Evolutionary conservation across 2,329 filamentous ascomycete species (phyloP), one percentile per base, ranked within the genome.

Genomic region (Fusarium lateritium): DNA sequence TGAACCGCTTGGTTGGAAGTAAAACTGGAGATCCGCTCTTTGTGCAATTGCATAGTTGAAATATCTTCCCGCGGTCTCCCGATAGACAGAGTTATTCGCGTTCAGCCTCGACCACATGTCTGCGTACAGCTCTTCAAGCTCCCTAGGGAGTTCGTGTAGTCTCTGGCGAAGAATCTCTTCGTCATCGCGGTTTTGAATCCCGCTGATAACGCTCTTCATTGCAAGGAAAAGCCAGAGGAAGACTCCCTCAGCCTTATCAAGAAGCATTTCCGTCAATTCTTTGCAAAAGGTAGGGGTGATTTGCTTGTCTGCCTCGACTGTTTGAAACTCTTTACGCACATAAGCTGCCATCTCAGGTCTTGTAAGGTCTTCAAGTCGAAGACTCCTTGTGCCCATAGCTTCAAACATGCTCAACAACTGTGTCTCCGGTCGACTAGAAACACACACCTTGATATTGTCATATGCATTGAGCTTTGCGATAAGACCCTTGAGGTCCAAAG

Each of bases 31-130:
- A 14, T 17, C 5, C 19, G 19, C 19, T 19, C 2, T n/a, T 6
- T 7, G 9, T 13, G 2, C 14, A 2, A 6, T 2, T 15, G 22
- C 31, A 51, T 57, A 67, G 0, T 36, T 50, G 3, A 69, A 62
- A 24, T 56, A 67, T 2, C 54, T 43, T 1, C 49, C 45, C 0
- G 66, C 68, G 2, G 21, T 50, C 3, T 57, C 8, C 1, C n/a
- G 24, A 43, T 71, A 71, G 1, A 69, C 21, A 2, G 43, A 10
- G 7, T 52, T 58, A 3, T 51, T 51, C 1, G 56, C 38, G 3
- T 67, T 67, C 0, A 62, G 2, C 1, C 66, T 50, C 4, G 62
- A 5, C 68, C 68, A 71, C 60, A 71, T 61, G 3, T 53, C 51
- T 5, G 13, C 2, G 17, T 71, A 70, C 1, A 71, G 14, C 4